Evolutionary conservation across 192 early-diverging fungal genomes (phyloP), one percentile per base, ranked within the genome.

Genomic region (Bifiguratus adelaidae): DNA sequence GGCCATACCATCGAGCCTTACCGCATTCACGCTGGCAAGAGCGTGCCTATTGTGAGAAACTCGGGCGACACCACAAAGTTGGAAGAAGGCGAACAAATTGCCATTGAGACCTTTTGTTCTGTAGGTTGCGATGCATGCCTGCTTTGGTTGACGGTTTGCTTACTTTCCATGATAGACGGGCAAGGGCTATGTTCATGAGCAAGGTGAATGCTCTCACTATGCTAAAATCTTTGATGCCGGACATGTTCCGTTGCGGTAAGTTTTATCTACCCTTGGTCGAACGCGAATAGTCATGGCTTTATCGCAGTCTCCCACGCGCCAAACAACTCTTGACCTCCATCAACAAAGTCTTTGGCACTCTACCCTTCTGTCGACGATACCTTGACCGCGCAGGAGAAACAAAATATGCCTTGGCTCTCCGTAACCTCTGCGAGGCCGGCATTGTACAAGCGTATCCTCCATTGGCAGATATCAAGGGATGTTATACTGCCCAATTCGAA

Each of bases 401-500:
- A 15, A 90, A 91, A 53, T 93, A 99, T 63, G 56, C 82, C 18
- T 56, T 93, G 61, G 89, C 83, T 3, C 72, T 99, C 13, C 87
- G 85, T 44, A 77, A 76, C 54, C 61, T 99, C 41, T 86, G 90
- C 0, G 91, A 95, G 46, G 64, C 60, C 28, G 89, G 88, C 21
- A 70, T 89, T 33, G 85, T 99, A 7, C 73, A 62, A 28, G 74
- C 83, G 1, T 92, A 95, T 53, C 95, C 92, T 40, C 95, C 95
- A 34, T 67, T 99, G 22, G 67, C 66, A 23, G 95, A 99, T 48
- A 65, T 76, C 40, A 69, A 76, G 53, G 93, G 95, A 3, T 80
- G 67, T 43, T 97, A 83, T 64, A 97, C 95, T 2, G 95, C 95
- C 2, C 95, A 99, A 70, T 93, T 77, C 55, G 95, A 99, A 59